These are phyloP conservation scores for Lepidium campestre DNA, from an alignment of 441 rosid genomes.

Conservation along the genomic window DNA sequence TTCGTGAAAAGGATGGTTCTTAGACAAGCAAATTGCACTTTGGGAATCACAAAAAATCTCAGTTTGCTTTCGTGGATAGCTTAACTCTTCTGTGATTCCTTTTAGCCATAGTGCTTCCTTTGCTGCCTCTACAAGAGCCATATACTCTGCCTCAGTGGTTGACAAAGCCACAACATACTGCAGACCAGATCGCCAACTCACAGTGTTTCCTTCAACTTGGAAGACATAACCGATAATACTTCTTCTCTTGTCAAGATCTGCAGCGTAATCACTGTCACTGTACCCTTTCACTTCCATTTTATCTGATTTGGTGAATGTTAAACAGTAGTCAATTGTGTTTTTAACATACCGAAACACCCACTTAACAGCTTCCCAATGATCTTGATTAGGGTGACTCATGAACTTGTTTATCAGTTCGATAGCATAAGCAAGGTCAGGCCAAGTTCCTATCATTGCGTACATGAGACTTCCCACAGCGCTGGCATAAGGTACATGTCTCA, in stretches of 20 bases:
- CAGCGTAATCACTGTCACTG: neutral
- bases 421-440: neutral
- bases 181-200: neutral
- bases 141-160: too few species aligned
- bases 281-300: neutral
- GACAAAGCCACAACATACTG: too few species aligned
- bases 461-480: neutral
- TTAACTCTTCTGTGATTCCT: too few species aligned
- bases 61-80: too few species aligned
- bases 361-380: neutral
- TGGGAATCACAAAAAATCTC: too few species aligned
- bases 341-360: neutral
- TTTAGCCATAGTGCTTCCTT: too few species aligned
- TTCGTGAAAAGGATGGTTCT: too few species aligned
- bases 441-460: neutral
- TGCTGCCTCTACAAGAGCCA: too few species aligned
- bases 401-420: neutral
- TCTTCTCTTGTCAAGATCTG: neutral
- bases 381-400: neutral
- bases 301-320: neutral
- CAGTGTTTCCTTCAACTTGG: neutral
- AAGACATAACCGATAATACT: neutral
- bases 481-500: neutral
- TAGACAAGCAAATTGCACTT: too few species aligned
- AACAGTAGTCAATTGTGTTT: too few species aligned